A percentile compares a stretch with the other conserved stretches of the same genome.
Conservation (phyloP, 352 stramenopile genomes). For the Elongisporangium senticosum region DNA sequence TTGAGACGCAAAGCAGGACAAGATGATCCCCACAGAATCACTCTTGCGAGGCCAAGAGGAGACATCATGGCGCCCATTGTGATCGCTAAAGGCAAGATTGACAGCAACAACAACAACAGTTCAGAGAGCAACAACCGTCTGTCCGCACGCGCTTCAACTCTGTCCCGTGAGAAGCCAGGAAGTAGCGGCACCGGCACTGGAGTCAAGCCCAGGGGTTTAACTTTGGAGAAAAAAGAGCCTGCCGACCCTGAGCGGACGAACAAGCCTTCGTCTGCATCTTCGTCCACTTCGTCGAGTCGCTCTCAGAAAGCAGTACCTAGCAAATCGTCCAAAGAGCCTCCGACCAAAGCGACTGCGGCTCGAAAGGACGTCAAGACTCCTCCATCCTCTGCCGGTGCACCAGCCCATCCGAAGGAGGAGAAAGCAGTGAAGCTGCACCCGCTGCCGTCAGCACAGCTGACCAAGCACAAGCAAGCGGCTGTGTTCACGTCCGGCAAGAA, state of each 20-base stretch:
- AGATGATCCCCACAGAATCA: background rate
- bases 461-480: conserved; percentile 73
- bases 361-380: conserved; percentile 19
- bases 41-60: background rate
- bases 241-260: background rate
- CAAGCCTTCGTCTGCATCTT: background rate
- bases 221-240: background rate
- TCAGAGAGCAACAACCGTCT: conserved; percentile 1
- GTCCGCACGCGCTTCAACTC: background rate
- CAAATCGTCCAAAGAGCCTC: conserved; percentile 1
- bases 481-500: conserved; percentile 68
- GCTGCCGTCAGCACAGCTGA: conserved; percentile 45
- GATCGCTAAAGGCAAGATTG: conserved; percentile 2
- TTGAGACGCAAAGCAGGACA: background rate
- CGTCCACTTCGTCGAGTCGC: background rate
- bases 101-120: conserved; percentile 14
- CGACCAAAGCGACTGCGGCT: background rate
- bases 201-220: background rate
- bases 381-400: background rate
- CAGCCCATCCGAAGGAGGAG: conserved; percentile 1
- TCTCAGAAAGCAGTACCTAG: background rate
- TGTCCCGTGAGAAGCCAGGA: conserved; percentile 11
- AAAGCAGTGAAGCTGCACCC: conserved; percentile 13
- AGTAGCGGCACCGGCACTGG: background rate
- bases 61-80: conserved; percentile 13